A percentile compares a stretch with the other conserved stretches of the same genome.
phyloP scores from a whole-genome alignment of 768 basidiomycete genomes.

The Pholiota conissans region DNA sequence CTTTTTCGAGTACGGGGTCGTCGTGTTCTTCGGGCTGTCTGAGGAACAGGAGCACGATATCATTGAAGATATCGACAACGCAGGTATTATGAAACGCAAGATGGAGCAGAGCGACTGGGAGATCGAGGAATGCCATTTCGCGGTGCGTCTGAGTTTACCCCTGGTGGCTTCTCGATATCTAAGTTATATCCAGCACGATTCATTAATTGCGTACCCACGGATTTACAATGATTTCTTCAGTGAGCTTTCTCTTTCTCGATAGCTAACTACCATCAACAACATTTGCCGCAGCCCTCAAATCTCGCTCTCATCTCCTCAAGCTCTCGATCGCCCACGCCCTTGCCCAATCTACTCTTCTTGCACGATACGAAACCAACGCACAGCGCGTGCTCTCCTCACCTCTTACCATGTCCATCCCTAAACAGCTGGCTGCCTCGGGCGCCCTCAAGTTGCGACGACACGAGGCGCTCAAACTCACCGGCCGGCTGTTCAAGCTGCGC shows the following conservation, averaged over 20 bases:
- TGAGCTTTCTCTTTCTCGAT: conserved; percentile 36
- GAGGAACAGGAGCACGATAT: conserved; percentile 81
- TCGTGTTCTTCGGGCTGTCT: conserved; percentile 86
- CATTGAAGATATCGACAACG: conserved; percentile 78
- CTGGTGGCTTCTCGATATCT: neutral
- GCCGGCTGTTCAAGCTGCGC: conserved; percentile 81
- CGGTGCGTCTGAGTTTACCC: conserved; percentile 43
- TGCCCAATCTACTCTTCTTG: conserved; percentile 91
- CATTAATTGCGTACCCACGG: conserved; percentile 79
- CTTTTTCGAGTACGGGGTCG: conserved; percentile 87
- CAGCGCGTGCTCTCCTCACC: conserved; percentile 78
- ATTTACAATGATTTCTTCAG: conserved; percentile 98
- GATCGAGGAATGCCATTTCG: conserved; percentile 90
- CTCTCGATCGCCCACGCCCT: conserved; percentile 94
- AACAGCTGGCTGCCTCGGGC: conserved; percentile 78
- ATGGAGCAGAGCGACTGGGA: conserved; percentile 80
- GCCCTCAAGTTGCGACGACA: conserved; percentile 71
- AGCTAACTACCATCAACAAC: neutral
- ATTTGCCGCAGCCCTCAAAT: conserved; percentile 82
- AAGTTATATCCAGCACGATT: conserved; percentile 62
- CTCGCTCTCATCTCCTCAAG: conserved; percentile 85
- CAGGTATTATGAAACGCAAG: conserved; percentile 64
- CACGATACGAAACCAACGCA: conserved; percentile 80
- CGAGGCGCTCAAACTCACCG: conserved; percentile 87
- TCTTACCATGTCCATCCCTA: conserved; percentile 77